These are phyloP conservation scores for Henckelia pumila DNA, from an alignment of 257 asterid species.

Conservation along the genomic window DNA sequence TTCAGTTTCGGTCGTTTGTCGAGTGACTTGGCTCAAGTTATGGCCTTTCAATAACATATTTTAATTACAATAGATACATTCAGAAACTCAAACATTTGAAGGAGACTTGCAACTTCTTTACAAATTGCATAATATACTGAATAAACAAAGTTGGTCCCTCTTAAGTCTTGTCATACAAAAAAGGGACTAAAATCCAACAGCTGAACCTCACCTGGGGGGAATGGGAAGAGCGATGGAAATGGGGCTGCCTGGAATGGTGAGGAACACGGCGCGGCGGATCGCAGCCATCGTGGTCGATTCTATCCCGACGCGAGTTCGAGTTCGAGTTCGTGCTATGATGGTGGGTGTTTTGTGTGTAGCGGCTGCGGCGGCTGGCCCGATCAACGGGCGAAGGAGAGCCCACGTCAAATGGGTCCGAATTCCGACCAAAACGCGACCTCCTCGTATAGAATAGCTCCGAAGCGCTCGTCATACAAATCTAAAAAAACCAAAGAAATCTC, in stretches of 20 bases:
- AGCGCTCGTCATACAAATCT: not conserved
- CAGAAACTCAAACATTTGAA: not conserved
- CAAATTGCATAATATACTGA: not conserved
- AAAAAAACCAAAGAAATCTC: not conserved
- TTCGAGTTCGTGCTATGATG: not conserved
- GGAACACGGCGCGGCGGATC: not conserved
- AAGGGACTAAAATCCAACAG: not conserved
- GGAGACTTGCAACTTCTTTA: not conserved
- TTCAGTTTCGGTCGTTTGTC: not conserved
- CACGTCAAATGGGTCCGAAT: not conserved
- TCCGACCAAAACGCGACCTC: conserved; percentile 1
- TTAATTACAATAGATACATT: not conserved
- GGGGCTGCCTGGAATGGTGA: not conserved
- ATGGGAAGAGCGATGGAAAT: not conserved
- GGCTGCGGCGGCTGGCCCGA: not conserved
- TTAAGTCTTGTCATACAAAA: no score
- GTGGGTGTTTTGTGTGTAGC: not conserved
- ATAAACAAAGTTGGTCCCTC: not conserved
- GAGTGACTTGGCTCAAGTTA: not conserved
- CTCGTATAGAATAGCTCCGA: not conserved
- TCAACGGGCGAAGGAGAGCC: not conserved
- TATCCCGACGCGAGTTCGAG: not conserved
- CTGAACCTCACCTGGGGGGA: not conserved
- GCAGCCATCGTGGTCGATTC: not conserved
- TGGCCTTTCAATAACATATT: not conserved